Conservation (phyloP, 2,329 filamentous ascomycete genomes). For the Penicillium sp. region DNA sequence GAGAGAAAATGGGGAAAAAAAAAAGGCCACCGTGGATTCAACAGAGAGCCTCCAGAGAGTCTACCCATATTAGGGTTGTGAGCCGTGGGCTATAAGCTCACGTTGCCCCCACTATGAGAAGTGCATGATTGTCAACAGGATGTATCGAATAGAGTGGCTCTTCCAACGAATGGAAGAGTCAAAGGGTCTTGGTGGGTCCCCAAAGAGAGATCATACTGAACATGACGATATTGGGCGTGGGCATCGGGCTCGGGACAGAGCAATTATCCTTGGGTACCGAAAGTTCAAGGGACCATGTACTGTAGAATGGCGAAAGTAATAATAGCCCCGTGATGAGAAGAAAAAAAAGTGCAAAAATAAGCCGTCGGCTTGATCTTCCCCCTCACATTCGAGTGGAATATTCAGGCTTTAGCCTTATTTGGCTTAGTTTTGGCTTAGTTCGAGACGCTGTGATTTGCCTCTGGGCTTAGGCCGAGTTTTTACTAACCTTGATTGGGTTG, state of each 20-base stretch:
- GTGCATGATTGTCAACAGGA: not conserved
- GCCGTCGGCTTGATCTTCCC: constrained; percentile 8
- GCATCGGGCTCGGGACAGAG: not conserved
- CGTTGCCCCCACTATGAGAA: not conserved
- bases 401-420: not conserved
- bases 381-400: not conserved
- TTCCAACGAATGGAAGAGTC: not conserved
- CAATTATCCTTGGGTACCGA: not conserved
- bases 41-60: too few species aligned
- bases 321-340: constrained; percentile 9
- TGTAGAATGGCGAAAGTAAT: not conserved
- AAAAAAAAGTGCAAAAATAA: not conserved
- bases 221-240: not conserved
- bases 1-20: not conserved
- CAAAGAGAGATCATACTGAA: not conserved
- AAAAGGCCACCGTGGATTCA: too few species aligned
- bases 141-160: not conserved
- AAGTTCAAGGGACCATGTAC: not conserved
- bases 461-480: not conserved
- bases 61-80: too few species aligned
- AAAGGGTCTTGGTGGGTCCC: not conserved
- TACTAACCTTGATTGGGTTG: not conserved
- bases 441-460: constrained; percentile 5
- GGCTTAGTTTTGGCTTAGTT: not conserved
- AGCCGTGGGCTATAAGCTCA: not conserved